Evolutionary conservation across 2,329 filamentous ascomycete genomes (phyloP).

Genomic region (Amauroascus niger): DNA sequence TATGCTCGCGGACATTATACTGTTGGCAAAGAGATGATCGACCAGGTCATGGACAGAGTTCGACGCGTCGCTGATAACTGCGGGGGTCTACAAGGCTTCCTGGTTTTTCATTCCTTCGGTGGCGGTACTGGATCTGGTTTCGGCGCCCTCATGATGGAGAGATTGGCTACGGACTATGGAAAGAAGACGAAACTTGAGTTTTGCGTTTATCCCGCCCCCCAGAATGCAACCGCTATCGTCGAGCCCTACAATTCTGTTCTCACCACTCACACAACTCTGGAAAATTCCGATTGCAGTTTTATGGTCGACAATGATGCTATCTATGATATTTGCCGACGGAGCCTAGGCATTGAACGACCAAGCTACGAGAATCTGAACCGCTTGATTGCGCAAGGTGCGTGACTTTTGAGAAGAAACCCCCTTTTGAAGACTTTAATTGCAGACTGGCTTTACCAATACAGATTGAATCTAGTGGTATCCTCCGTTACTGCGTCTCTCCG

Average conservation of each 20-base stretch:
- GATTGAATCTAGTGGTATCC: slow-evolving; percentile 48
- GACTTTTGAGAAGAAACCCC: neutral
- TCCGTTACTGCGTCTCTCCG: slow-evolving; percentile 56
- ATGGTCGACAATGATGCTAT: slow-evolving; percentile 60
- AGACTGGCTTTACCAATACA: slow-evolving; percentile 8
- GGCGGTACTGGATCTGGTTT: slow-evolving; percentile 60
- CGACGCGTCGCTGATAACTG: slow-evolving; percentile 97
- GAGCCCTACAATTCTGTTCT: slow-evolving; percentile 57
- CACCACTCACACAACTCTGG: slow-evolving; percentile 52
- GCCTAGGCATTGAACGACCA: slow-evolving; percentile 55
- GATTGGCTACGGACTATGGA: slow-evolving; percentile 54
- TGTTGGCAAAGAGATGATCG: slow-evolving; percentile 98
- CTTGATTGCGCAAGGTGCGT: slow-evolving; percentile 59
- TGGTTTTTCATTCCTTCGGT: slow-evolving; percentile 60
- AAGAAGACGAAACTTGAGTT: slow-evolving; percentile 63
- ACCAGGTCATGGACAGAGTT: slow-evolving; percentile 95
- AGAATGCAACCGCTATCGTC: slow-evolving; percentile 56
- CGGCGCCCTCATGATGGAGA: slow-evolving; percentile 55
- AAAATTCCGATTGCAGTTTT: slow-evolving; percentile 60
- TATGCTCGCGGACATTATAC: slow-evolving; percentile 99
- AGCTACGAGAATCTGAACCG: slow-evolving; percentile 57
- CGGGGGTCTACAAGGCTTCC: slow-evolving; percentile 94
- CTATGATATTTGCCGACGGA: slow-evolving; percentile 58
- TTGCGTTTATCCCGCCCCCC: slow-evolving; percentile 55
- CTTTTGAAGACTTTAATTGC: neutral